Base-by-base conservation (phyloP, 2,329 filamentous ascomycete genomes). In the Colletotrichum spaethianum region DNA sequence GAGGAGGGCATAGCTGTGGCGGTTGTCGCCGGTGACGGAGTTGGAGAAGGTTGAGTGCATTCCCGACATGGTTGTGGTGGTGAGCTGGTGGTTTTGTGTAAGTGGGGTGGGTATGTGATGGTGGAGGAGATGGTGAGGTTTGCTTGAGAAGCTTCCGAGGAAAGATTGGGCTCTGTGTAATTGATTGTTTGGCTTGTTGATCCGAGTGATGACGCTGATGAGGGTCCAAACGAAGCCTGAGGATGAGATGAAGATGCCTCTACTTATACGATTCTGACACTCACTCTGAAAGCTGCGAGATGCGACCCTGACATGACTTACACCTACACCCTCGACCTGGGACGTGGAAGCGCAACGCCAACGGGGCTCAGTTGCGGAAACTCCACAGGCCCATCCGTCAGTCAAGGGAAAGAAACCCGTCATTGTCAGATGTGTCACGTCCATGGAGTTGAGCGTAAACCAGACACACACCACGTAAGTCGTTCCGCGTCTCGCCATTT, bases 1-100 rank as follows among this genome's bases (percentile, higher is more conserved):
- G 53, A 56, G 62, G 14, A 67, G 28, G 55, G 66, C 67, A 55
- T 61, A 57, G 42, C 62, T 70, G 12, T 67, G 73, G 42, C 64
- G 65, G 52, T 66, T 73, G 31, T 67, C 69, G 48, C 59, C 63
- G 52, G 60, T 66, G 67, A 73, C 50, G 52, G 69, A 72, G 64
- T n/a, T 69, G 57, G 64, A 72, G 44, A 72, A 72, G 50, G n/a
- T 59, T 28, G 57, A 72, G 38, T 70, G 60, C 66, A 70, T 70
- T 56, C 65, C 70, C 38, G 70, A 72, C 70, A 72, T 72, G 38
- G 28, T 28, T 72, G 40, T 26, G 28, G 31, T 64, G 50, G 28
- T 5, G 23, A 38, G 20, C 18, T 23, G n/a, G 40, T 31, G 31
- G 16, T 5, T 18, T 61, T 33, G 42, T 20, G 28, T 26, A 28